Evolutionary conservation across 2,329 filamentous ascomycete genomes (phyloP), one percentile per base, ranked within the genome.

Genomic region (Apiospora malaysiana): DNA sequence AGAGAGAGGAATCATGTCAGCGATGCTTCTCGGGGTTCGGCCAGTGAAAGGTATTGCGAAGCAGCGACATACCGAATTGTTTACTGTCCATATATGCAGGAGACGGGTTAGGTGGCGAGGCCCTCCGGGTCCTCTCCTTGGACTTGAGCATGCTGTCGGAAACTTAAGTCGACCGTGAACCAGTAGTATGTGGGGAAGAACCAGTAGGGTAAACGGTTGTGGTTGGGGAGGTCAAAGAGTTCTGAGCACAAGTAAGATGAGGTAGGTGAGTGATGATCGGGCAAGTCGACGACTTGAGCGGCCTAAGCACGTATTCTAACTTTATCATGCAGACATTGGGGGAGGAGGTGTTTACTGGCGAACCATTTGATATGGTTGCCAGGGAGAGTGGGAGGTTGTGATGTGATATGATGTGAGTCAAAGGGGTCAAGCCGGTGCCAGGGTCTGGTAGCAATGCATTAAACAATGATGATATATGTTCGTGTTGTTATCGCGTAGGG

Each of bases 1-100:
- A 51, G 56, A 40, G 56, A 12, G 45, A 46, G 32, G 12, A 45
- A 25, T 23, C 49, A 73, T 68, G 73, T 71, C 56, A 66, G 66
- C 56, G n/a, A 65, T 71, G 37, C 66, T 45, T 32, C 56, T 12
- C 25, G n/a, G 72, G 72, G 67, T 73, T 69, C 32, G 12, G 43
- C 16, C 37, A 66, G 56, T 51, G 27, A 69, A 68, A 66, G 71
- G 51, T 69, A 42, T 47, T 40, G 66, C 42, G 45, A 65, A 56
- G 68, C 69, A 73, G 69, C 71, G 21, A 70, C 85, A 77, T 84
- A 91, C 90, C 89, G 77, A 92, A 91, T 79, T 92, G 89, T 68
- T 91, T 89, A 78, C 87, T 90, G 71, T 85, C 86, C 90, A 92
- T 92, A 81, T 91, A 91, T 32, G 85, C 84, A 45, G 89, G 86